phyloP scores from a whole-genome alignment of 495 filamentous ascomycete genomes.

The Annulohypoxylon moriforme region DNA sequence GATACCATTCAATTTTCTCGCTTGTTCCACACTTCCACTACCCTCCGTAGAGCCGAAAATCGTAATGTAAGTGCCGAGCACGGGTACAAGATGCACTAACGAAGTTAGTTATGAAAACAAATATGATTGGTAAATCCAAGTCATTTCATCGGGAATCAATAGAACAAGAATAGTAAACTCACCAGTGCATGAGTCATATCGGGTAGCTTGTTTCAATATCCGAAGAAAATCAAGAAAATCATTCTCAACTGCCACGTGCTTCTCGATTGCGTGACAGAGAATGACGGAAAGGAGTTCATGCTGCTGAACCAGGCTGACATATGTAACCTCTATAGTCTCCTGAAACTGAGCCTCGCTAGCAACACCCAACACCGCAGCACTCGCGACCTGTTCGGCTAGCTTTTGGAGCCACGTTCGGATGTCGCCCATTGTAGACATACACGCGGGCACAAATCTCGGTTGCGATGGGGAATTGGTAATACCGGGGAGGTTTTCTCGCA shows the following conservation, averaged over 20 bases:
- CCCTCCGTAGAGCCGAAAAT: conserved; percentile 80
- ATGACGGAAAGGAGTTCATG: conserved; percentile 88
- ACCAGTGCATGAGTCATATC: conserved; percentile 47
- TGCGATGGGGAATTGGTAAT: conserved; percentile 16
- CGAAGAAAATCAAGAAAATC: conserved; percentile 78
- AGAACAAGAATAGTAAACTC: conserved; percentile 14
- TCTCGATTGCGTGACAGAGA: conserved; percentile 79
- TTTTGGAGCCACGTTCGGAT: conserved; percentile 78
- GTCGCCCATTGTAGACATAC: conserved; percentile 75
- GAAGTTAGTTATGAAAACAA: conserved; percentile 35
- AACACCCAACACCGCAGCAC: conserved; percentile 74
- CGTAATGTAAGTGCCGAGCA: conserved; percentile 76
- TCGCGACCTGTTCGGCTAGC: conserved; percentile 77
- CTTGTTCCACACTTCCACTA: conserved; percentile 65
- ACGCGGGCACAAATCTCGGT: conserved; percentile 70
- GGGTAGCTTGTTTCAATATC: conserved; percentile 65
- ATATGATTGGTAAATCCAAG: background rate
- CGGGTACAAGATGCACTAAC: conserved; percentile 82
- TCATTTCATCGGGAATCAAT: background rate
- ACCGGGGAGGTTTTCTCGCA: conserved; percentile 46
- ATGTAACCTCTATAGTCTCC: conserved; percentile 79
- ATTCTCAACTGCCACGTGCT: conserved; percentile 70
- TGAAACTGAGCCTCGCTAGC: conserved; percentile 71
- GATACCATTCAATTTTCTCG: conserved; percentile 73
- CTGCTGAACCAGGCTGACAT: conserved; percentile 78